Conservation (phyloP, 2,329 filamentous ascomycete species). For the Colletotrichum filicis region DNA sequence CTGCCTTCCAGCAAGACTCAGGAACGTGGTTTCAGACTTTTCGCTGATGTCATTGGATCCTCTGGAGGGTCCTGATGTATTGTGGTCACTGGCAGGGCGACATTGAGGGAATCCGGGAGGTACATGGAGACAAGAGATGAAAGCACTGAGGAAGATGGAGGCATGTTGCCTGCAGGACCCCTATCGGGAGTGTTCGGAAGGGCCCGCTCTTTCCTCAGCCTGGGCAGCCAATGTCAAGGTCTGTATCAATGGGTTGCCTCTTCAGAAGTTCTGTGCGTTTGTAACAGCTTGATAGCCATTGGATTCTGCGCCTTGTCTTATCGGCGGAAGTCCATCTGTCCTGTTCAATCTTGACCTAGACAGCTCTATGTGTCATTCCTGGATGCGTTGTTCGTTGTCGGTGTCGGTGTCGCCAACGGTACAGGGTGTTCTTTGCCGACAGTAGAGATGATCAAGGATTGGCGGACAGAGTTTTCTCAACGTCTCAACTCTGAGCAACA, state of each 20-base stretch:
- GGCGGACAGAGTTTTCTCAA: background rate
- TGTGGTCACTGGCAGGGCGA: too few species aligned
- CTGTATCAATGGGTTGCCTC: slow-evolving; percentile 10
- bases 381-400: background rate
- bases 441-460: background rate
- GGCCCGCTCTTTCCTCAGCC: slow-evolving; percentile 26
- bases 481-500: background rate
- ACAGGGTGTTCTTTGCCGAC: background rate
- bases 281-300: slow-evolving; percentile 14
- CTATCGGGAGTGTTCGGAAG: slow-evolving; percentile 34
- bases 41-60: slow-evolving; percentile 34
- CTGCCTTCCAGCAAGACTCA: slow-evolving; percentile 17
- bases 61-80: slow-evolving; percentile 30
- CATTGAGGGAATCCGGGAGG: background rate
- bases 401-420: background rate
- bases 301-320: background rate
- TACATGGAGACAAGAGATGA: background rate
- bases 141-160: slow-evolving; percentile 10
- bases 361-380: background rate
- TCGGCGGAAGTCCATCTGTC: slow-evolving; percentile 2
- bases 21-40: slow-evolving; percentile 32
- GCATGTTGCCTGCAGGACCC: slow-evolving; percentile 35
- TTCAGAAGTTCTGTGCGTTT: slow-evolving; percentile 6
- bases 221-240: background rate
- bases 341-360: background rate